phyloP scores from a whole-genome alignment of 2,329 filamentous ascomycete species.

The Fusarium subglutinans region DNA sequence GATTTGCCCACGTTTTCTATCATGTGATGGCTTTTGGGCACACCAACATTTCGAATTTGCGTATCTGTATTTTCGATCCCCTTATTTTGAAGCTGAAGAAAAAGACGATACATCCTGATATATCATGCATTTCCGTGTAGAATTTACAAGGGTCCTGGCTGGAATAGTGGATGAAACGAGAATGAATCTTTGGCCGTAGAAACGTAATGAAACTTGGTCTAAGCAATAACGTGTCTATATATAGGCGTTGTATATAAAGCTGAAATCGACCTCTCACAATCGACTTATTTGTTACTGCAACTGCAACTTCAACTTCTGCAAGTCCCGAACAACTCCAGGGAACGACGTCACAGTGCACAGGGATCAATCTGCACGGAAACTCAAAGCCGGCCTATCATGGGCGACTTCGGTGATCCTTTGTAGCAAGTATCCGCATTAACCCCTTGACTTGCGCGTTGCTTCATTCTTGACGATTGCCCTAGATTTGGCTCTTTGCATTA shows the following conservation, averaged over 20 bases:
- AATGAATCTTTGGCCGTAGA: constrained; percentile 8
- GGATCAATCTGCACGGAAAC: constrained; percentile 20
- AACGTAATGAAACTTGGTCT: not conserved
- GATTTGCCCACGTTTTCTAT: constrained; percentile 35
- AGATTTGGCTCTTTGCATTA: constrained; percentile 12
- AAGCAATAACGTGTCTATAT: not conserved
- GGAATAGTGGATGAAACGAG: constrained; percentile 5
- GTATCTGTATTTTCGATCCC: not conserved
- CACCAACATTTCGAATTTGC: not conserved
- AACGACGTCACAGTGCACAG: constrained; percentile 32
- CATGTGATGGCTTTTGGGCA: constrained; percentile 18
- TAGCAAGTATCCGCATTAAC: constrained; percentile 18
- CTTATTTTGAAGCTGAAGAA: not conserved
- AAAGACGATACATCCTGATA: constrained; percentile 20
- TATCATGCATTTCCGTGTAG: constrained; percentile 31
- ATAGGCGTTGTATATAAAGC: not conserved
- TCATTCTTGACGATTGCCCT: constrained; percentile 2
- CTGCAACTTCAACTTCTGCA: not conserved
- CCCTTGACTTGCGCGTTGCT: constrained; percentile 17
- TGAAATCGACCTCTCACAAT: constrained; percentile 9
- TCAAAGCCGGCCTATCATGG: constrained; percentile 26
- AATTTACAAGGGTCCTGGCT: constrained; percentile 1
- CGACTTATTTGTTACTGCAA: not conserved
- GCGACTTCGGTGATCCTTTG: constrained; percentile 10
- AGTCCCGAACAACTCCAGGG: constrained; percentile 5